A percentile compares a stretch with the other conserved stretches of the same genome.
These are phyloP conservation scores for Pichia sp. DNA, from an alignment of 1,139 yeast genomes.

Conservation along the genomic window DNA sequence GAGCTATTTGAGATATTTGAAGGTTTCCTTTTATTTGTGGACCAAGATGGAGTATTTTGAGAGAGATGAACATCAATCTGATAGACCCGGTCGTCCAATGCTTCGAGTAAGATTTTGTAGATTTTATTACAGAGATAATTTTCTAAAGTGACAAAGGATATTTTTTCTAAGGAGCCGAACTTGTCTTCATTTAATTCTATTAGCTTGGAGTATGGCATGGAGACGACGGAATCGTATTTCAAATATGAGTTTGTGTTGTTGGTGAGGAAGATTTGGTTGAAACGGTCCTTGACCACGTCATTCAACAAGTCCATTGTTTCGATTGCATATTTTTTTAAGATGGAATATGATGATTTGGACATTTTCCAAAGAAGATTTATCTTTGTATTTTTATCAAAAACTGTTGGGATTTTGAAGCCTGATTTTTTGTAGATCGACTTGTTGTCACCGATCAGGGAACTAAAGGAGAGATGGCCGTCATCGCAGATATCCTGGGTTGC, in stretches of 20 bases:
- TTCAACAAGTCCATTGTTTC: constrained; percentile 65
- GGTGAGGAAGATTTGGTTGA: constrained; percentile 74
- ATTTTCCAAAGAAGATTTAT: constrained; percentile 80
- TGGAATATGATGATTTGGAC: constrained; percentile 62
- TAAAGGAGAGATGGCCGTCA: constrained; percentile 63
- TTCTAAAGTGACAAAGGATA: constrained; percentile 67
- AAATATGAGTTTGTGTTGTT: constrained; percentile 53
- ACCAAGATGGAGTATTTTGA: constrained; percentile 26
- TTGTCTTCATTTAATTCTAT: constrained; percentile 33
- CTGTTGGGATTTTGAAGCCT: constrained; percentile 68
- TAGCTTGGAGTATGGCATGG: constrained; percentile 35
- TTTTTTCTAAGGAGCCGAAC: constrained; percentile 70
- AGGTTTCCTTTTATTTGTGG: constrained; percentile 58
- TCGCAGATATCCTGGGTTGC: constrained; percentile 69
- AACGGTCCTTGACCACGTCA: constrained; percentile 80
- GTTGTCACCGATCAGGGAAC: constrained; percentile 51
- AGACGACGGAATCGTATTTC: constrained; percentile 62
- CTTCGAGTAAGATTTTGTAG: constrained; percentile 53
- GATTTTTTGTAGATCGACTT: constrained; percentile 47
- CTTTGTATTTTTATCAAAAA: constrained; percentile 70
- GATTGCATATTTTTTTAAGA: constrained; percentile 60
- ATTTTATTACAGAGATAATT: constrained; percentile 60
- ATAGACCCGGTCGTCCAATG: constrained; percentile 62
- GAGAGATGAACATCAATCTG: constrained; percentile 40
- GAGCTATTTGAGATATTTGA: constrained; percentile 29